These are phyloP conservation scores for Euryodendron excelsum DNA, from an alignment of 148 eudicot species.

Conservation along the genomic window DNA sequence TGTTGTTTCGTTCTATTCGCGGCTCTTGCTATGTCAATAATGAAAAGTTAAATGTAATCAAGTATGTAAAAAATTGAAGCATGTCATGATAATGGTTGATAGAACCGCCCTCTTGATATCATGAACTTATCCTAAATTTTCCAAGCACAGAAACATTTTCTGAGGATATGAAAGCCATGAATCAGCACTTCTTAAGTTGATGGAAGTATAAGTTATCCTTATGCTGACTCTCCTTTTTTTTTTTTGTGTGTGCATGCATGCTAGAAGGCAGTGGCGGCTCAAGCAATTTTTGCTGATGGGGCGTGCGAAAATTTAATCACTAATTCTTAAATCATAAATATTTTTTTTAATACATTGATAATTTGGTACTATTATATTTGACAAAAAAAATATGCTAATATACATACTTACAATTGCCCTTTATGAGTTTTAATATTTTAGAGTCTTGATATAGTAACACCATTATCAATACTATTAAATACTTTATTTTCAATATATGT, in stretches of 20 bases:
- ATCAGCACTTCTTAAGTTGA: too few relatives aligned
- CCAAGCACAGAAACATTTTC: too few relatives aligned
- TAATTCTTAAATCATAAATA: too few relatives aligned
- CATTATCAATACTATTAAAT: too few relatives aligned
- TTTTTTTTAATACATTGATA: too few relatives aligned
- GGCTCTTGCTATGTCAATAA: not conserved
- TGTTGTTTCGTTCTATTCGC: not conserved
- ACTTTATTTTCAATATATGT: too few relatives aligned
- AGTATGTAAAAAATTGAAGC: not conserved
- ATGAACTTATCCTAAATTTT: not conserved
- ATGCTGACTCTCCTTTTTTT: not conserved
- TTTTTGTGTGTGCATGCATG: not conserved
- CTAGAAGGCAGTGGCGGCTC: not conserved
- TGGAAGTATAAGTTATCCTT: not conserved
- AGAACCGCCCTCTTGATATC: not conserved
- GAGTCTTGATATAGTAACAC: too few relatives aligned
- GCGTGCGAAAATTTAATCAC: too few relatives aligned
- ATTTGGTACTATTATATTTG: too few relatives aligned
- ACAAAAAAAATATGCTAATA: too few relatives aligned
- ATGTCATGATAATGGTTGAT: not conserved
- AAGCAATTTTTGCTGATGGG: constrained; percentile 3
- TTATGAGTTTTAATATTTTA: too few relatives aligned
- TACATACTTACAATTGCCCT: too few relatives aligned
- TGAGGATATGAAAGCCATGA: not conserved
- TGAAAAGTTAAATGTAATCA: not conserved